Evolutionary conservation across 176 grass and related monocot genomes (phyloP), one percentile per base, ranked within the genome.

Genomic region (Areca catechu): DNA sequence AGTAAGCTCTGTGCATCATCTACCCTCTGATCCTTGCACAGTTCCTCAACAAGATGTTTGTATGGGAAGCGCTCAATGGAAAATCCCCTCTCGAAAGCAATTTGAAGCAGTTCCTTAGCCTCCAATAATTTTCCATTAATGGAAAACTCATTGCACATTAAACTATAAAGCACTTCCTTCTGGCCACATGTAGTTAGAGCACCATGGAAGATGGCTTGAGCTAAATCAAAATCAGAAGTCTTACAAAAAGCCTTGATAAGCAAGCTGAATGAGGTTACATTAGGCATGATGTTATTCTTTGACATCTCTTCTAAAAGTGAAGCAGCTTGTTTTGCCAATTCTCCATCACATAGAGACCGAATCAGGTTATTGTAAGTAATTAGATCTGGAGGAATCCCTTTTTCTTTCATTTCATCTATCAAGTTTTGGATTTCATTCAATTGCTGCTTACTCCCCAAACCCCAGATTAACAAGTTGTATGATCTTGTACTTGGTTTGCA

Each of bases 241-340:
- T 71, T 76, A 63, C 81, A 88, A 68, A 85, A 88, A 25, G 74
- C 80, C 80, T 82, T 87, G 51, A 97, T 88, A 74, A 97, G 77
- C 72, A 91, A 18, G 49, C 71, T 77, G 69, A 91, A 97, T 76
- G 92, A 87, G 68, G 74, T 68, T 71, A 88, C 56, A 48, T 88
- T 97, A 69, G 86, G 92, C 69, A 86, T 57, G 34, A 91, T 73
- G 71, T 72, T 70, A 69, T 91, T 91, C 49, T 90, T 71, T 58
- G 90, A 70, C 92, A 97, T 97, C 63, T 97, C 92, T 70, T 97
- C 80, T 48, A 97, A 68, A 72, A 90, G 56, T 65, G 84, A 76
- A 77, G 81, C 61, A 60, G 80, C 80, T 73, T 85, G 80, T 50
- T 71, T 75, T 58, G 75, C 65, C 83, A 82, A 74, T 69, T 78